These are phyloP conservation scores for Ophiocordyceps australis DNA, from an alignment of 2,329 filamentous ascomycete species.

Conservation along the genomic window DNA sequence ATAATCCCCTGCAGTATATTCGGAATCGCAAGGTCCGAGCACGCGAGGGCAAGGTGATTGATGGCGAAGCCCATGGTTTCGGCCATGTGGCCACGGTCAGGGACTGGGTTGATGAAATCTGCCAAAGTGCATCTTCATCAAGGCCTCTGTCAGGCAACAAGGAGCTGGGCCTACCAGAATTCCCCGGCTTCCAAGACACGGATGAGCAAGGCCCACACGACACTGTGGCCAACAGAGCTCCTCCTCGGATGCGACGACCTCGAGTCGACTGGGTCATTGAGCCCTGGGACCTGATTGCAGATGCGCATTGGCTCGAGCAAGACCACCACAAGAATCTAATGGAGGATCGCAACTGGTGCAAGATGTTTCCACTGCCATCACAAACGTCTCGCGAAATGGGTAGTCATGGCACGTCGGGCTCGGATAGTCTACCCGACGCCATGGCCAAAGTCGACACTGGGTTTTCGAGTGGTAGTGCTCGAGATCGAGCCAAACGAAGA, in stretches of 20 bases:
- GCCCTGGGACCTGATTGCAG: slow-evolving; percentile 73
- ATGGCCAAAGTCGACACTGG: slow-evolving; percentile 18
- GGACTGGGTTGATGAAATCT: slow-evolving; percentile 58
- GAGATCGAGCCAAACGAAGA: slow-evolving; percentile 41
- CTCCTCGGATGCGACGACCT: slow-evolving; percentile 48
- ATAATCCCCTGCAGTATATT: slow-evolving; percentile 86
- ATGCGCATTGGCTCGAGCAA: slow-evolving; percentile 81
- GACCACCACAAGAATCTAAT: slow-evolving; percentile 63
- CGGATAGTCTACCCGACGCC: slow-evolving; percentile 6
- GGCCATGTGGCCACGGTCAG: slow-evolving; percentile 52
- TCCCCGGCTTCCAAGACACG: slow-evolving; percentile 24
- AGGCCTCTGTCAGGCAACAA: slow-evolving; percentile 6
- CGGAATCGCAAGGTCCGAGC: slow-evolving; percentile 76
- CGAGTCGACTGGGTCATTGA: slow-evolving; percentile 73
- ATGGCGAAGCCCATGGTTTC: slow-evolving; percentile 63
- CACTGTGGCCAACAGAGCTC: slow-evolving; percentile 20
- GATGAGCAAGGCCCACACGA: slow-evolving; percentile 23
- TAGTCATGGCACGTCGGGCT: slow-evolving; percentile 6
- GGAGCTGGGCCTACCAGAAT: slow-evolving; percentile 21
- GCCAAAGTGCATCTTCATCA: slow-evolving; percentile 13
- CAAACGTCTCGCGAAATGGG: slow-evolving; percentile 13
- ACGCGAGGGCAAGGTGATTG: slow-evolving; percentile 55
- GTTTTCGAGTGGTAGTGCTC: slow-evolving; percentile 29
- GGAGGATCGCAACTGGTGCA: slow-evolving; percentile 60
- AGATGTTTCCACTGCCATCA: slow-evolving; percentile 43